Conservation (phyloP, 2,329 filamentous ascomycete species). For the Coleophoma cylindrospora region DNA sequence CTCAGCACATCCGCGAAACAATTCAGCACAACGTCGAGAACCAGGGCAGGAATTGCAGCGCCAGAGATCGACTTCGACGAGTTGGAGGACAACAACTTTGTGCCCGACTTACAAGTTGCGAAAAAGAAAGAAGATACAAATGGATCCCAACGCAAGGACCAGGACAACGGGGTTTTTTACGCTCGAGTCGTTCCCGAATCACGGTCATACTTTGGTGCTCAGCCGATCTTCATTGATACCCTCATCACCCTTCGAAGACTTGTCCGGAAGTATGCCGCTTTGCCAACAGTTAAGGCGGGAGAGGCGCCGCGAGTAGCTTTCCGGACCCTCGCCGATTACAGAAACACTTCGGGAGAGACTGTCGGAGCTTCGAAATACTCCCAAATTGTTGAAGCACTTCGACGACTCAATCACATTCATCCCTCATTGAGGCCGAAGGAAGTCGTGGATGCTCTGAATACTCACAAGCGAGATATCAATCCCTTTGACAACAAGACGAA, state of each 20-base stretch:
- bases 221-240: slow-evolving; percentile 81
- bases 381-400: slow-evolving; percentile 69
- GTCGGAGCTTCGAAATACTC: slow-evolving; percentile 76
- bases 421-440: slow-evolving; percentile 68
- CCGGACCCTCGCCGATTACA: slow-evolving; percentile 75
- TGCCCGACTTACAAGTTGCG: too few species aligned
- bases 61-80: slow-evolving; percentile 36
- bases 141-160: slow-evolving; percentile 23
- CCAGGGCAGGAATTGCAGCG: slow-evolving; percentile 33
- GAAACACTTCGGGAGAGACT: slow-evolving; percentile 62
- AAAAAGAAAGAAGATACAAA: slow-evolving; percentile 14
- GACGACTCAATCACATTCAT: slow-evolving; percentile 80
- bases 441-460: slow-evolving; percentile 57
- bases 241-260: slow-evolving; percentile 70
- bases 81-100: too few species aligned
- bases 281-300: slow-evolving; percentile 62
- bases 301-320: slow-evolving; percentile 73
- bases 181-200: slow-evolving; percentile 79
- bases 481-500: slow-evolving; percentile 60
- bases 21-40: slow-evolving; percentile 20
- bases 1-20: slow-evolving; percentile 12
- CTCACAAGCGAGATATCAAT: slow-evolving; percentile 73
- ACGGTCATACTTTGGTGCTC: slow-evolving; percentile 90
- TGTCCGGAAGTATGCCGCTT: slow-evolving; percentile 62
- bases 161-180: slow-evolving; percentile 30